These are phyloP conservation scores for Perilla frutescens DNA, from an alignment of 257 asterid genomes.

Conservation along the genomic window DNA sequence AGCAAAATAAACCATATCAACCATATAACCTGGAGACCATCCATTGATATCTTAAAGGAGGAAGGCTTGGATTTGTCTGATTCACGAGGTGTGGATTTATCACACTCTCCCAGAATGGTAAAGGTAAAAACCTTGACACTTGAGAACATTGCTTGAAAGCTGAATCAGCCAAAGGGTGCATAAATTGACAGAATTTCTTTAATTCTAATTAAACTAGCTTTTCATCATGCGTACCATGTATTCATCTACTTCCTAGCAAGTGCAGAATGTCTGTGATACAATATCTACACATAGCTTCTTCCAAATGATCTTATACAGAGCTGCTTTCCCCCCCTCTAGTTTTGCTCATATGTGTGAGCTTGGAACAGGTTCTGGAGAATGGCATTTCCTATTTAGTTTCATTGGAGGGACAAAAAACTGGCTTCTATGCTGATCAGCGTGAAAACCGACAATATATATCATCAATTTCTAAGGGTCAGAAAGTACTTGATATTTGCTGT, in stretches of 20 bases:
- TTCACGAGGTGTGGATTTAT: slow-evolving; percentile 45
- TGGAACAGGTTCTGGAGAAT: slow-evolving; percentile 81
- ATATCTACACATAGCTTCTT: too few species aligned
- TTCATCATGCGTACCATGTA: neutral
- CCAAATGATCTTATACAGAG: too few species aligned
- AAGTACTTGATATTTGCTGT: slow-evolving; percentile 87
- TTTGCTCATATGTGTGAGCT: slow-evolving; percentile 24
- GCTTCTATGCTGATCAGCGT: slow-evolving; percentile 98
- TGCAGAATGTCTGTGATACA: too few species aligned
- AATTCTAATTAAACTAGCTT: neutral
- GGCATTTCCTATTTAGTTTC: slow-evolving; percentile 77
- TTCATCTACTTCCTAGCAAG: too few species aligned
- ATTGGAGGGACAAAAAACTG: slow-evolving; percentile 94
- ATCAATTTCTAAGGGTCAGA: slow-evolving; percentile 73
- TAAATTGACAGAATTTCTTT: neutral
- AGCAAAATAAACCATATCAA: slow-evolving; percentile 52
- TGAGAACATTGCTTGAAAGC: neutral
- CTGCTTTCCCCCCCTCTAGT: neutral
- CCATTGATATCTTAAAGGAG: slow-evolving; percentile 84
- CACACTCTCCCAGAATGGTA: slow-evolving; percentile 54
- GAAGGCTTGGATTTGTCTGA: slow-evolving; percentile 78
- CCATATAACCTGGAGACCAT: slow-evolving; percentile 86
- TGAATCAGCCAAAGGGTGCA: neutral
- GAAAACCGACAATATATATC: slow-evolving; percentile 84
- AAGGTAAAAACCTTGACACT: slow-evolving; percentile 52